These are phyloP conservation scores for Suhomyces anneliseae DNA, from an alignment of 1,139 yeast species.

Conservation along the genomic window DNA sequence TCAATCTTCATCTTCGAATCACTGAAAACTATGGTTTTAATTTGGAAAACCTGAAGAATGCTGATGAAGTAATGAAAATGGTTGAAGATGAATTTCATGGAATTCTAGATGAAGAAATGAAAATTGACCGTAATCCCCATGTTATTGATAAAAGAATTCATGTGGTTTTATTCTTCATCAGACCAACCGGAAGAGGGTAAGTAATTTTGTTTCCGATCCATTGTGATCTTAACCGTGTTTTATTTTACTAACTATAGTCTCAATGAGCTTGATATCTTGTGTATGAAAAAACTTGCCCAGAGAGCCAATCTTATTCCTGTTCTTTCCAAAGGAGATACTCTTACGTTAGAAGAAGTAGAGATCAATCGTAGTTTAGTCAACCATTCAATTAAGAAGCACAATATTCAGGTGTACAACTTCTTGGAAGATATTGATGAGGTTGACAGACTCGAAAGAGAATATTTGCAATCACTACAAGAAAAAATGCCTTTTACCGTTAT, in stretches of 20 bases:
- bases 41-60: slow-evolving; percentile 33
- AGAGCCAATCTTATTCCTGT: slow-evolving; percentile 60
- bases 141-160: slow-evolving; percentile 62
- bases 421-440: slow-evolving; percentile 1
- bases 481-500: slow-evolving; percentile 16
- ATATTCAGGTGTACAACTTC: slow-evolving; percentile 54
- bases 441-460: slow-evolving; percentile 11
- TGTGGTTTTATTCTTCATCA: slow-evolving; percentile 59
- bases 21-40: slow-evolving; percentile 33
- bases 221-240: not conserved
- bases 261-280: slow-evolving; percentile 41
- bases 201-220: slow-evolving; percentile 4
- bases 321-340: slow-evolving; percentile 56
- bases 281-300: slow-evolving; percentile 50
- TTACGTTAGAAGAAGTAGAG: slow-evolving; percentile 48
- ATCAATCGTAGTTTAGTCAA: slow-evolving; percentile 45
- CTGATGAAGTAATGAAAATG: slow-evolving; percentile 38
- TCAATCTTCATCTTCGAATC: slow-evolving; percentile 24
- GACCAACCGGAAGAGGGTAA: slow-evolving; percentile 54
- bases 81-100: slow-evolving; percentile 57
- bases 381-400: slow-evolving; percentile 41
- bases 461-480: slow-evolving; percentile 11
- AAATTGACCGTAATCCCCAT: slow-evolving; percentile 56
- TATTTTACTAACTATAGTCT: slow-evolving; percentile 23
- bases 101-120: slow-evolving; percentile 58